phyloP scores from a whole-genome alignment of 257 asterid species.

The Nicotiana noctiflora region DNA sequence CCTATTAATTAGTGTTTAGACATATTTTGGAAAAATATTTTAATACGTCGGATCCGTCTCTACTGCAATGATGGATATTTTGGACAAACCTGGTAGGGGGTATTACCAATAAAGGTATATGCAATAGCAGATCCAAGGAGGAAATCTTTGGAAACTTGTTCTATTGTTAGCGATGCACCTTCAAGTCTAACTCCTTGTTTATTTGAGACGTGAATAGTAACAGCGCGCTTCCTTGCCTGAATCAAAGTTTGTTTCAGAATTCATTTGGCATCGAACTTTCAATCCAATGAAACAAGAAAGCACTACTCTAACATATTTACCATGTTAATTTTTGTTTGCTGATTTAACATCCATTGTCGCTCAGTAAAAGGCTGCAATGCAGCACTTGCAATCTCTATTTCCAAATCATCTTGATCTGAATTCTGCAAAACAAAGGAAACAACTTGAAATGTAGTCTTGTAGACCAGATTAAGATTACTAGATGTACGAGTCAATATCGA shows the following conservation, averaged over 20 bases:
- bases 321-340: conserved; percentile 17
- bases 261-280: neutral
- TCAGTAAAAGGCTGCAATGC: conserved; percentile 34
- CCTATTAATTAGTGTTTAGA: too few species aligned
- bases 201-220: conserved; percentile 32
- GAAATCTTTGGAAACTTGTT: conserved; percentile 39
- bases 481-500: neutral
- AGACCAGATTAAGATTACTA: neutral
- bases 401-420: conserved; percentile 15
- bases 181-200: conserved; percentile 24
- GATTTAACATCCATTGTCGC: conserved; percentile 26
- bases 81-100: conserved; percentile 32
- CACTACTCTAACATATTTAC: conserved; percentile 10
- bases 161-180: conserved; percentile 26
- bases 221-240: conserved; percentile 40
- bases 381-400: conserved; percentile 17
- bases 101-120: conserved; percentile 29
- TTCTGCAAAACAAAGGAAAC: neutral
- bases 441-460: neutral
- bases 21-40: too few species aligned
- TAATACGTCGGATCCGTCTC: too few species aligned
- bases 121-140: conserved; percentile 53
- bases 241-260: neutral
- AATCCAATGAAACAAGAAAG: neutral
- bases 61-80: neutral